A percentile compares a stretch with the other conserved stretches of the same genome.
These are phyloP conservation scores for Coemansia sp. DNA, from an alignment of 192 early-diverging fungal species.

Conservation along the genomic window DNA sequence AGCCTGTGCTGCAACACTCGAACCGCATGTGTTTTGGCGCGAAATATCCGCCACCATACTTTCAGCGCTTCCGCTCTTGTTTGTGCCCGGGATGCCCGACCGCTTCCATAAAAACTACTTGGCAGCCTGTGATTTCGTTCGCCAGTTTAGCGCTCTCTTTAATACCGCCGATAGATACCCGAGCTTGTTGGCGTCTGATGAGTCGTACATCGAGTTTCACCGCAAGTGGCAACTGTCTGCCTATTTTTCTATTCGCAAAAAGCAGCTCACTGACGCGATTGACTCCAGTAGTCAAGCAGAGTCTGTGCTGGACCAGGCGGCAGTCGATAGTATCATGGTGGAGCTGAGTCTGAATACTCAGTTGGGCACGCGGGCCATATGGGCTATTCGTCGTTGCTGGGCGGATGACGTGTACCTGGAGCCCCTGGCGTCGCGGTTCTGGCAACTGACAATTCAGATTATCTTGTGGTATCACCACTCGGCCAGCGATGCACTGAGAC, in stretches of 20 bases:
- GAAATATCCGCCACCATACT: conserved; percentile 20
- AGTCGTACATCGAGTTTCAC: conserved; percentile 29
- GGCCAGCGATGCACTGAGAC: conserved; percentile 4
- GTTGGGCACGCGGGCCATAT: conserved; percentile 14
- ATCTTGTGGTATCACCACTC: conserved; percentile 21
- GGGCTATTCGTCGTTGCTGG: conserved; percentile 35
- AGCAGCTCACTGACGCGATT: conserved; percentile 21
- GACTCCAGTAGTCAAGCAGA: background rate
- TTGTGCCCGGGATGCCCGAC: conserved; percentile 46
- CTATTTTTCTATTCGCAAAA: conserved; percentile 43
- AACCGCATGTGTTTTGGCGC: conserved; percentile 35
- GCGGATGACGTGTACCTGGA: conserved; percentile 25
- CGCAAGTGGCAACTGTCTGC: conserved; percentile 50
- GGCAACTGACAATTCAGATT: conserved; percentile 47
- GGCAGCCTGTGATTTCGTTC: conserved; percentile 14
- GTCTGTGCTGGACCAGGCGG: background rate
- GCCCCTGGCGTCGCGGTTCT: conserved; percentile 30
- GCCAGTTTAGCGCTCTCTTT: conserved; percentile 24
- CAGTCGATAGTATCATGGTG: background rate
- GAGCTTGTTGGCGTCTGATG: background rate
- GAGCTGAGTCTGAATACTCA: conserved; percentile 16
- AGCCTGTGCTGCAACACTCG: conserved; percentile 7
- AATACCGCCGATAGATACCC: background rate
- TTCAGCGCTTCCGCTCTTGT: conserved; percentile 29
- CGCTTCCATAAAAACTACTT: conserved; percentile 42